Base-by-base conservation (phyloP, 371 early-diverging fungal species). In the Zychaea mexicana region DNA sequence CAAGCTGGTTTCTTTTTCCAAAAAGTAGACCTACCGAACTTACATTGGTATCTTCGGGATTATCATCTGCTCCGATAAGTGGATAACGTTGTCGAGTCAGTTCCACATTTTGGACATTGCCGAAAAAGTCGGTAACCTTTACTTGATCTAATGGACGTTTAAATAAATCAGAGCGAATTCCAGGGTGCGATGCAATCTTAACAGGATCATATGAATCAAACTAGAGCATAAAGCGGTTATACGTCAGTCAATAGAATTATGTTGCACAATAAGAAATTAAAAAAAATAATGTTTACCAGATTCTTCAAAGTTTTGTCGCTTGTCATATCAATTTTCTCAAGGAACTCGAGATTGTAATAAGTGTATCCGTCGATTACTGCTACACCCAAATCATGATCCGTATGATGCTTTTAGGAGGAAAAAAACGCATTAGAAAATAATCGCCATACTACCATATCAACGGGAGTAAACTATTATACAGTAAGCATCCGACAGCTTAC, bases 311-410 rank as follows among this genome's bases (percentile, higher is more conserved):
- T 91, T 15, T 81, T 78, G 57, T 85, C 88, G 66, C 92, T 93
- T 19, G 89, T 88, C 83, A 88, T 85, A 58, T 91, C 84, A 49
- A 97, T 80, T 10, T 86, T 85, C 71, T 98, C 97, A 36, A 97
- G 81, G 38, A 91, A 91, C 60, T 97, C 94, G 46, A 97, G 74
- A 62, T 92, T 93, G 65, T 91, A 95, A 66, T 96, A 96, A 0
- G 98, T 98, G 70, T 89, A 98, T 33, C 98, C 89, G 72, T 98
- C 98, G 68, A 98, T 95, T 1, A 98, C 96, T 36, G 96, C 94
- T 2, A 97, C 96, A 21, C 98, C 98, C 61, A 98, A 84, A 45
- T 96, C 97, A 21, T 76, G 74, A 72, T 96, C 96, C 24, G 88
- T 86, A 67, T 94, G 94, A 77, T 98, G 92, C 85, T 89, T 6